These are phyloP conservation scores for Eucalyptus marginata DNA, from an alignment of 345 rosid species.

Conservation along the genomic window DNA sequence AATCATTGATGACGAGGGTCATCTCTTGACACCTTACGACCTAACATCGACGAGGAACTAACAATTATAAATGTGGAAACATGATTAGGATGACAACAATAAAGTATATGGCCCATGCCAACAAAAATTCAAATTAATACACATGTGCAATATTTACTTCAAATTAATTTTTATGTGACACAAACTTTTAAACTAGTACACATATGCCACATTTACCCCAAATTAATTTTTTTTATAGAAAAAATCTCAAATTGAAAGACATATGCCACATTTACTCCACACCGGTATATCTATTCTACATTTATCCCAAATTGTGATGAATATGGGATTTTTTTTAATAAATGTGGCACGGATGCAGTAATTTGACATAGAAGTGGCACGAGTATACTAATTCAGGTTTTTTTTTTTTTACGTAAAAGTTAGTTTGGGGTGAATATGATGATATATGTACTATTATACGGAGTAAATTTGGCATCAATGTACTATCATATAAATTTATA, in stretches of 20 bases:
- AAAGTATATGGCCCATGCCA: neutral
- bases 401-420: too few species aligned
- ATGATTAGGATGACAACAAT: neutral
- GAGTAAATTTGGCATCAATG: neutral
- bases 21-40: neutral
- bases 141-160: neutral
- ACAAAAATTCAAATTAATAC: neutral
- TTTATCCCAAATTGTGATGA: neutral
- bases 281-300: too few species aligned
- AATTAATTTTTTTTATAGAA: too few species aligned
- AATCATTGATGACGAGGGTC: neutral
- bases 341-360: neutral
- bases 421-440: neutral
- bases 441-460: too few species aligned
- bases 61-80: neutral
- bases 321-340: neutral
- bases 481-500: neutral
- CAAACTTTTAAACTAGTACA: neutral
- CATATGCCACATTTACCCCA: neutral
- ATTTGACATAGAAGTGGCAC: neutral
- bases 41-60: neutral
- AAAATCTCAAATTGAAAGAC: neutral
- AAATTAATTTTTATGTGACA: neutral
- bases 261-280: neutral
- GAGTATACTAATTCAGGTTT: too few species aligned